Evolutionary conservation across 2,329 filamentous ascomycete genomes (phyloP).

Genomic region (Paracorniculantispora psalliotae): DNA sequence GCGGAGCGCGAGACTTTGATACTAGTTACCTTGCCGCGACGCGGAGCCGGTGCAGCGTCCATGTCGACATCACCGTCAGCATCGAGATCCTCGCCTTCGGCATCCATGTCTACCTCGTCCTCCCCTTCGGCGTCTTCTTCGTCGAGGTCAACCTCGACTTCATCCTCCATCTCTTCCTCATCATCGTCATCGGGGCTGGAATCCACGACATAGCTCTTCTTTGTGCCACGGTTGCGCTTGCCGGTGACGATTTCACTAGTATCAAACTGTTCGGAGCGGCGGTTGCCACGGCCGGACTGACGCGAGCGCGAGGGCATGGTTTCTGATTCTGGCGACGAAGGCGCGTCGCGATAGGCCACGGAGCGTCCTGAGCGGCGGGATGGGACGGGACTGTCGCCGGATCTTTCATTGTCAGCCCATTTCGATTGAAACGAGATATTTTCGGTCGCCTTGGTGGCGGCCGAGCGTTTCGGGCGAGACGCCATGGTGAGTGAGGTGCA

Average conservation of each 20-base stretch:
- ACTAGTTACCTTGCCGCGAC: conserved; percentile 23
- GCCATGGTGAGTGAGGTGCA: conserved; percentile 33
- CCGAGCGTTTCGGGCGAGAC: conserved; percentile 43
- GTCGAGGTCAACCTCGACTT: conserved; percentile 29
- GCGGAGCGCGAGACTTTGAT: conserved; percentile 43
- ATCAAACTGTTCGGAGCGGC: conserved; percentile 34
- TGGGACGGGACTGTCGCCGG: conserved; percentile 42
- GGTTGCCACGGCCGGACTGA: conserved; percentile 43
- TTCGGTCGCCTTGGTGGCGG: conserved; percentile 38
- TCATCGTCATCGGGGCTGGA: conserved; percentile 47
- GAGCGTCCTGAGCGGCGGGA: conserved; percentile 47
- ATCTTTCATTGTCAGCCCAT: conserved; percentile 33
- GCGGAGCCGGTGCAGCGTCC: conserved; percentile 35
- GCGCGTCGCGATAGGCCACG: conserved; percentile 39
- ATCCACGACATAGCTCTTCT: conserved; percentile 58
- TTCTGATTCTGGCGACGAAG: conserved; percentile 44
- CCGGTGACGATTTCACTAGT: conserved; percentile 45
- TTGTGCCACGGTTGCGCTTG: conserved; percentile 49
- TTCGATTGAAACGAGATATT: conserved; percentile 38
- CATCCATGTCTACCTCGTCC: conserved; percentile 33
- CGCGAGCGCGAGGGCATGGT: conserved; percentile 20
- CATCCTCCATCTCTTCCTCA: conserved; percentile 36
- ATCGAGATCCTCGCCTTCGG: conserved; percentile 36
- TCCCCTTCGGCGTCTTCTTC: conserved; percentile 34
- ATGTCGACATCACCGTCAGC: conserved; percentile 38